Evolutionary conservation across 73 alveolate species (phyloP), one percentile per base, ranked within the genome.

Genomic region (Paramecium primaurelia): DNA sequence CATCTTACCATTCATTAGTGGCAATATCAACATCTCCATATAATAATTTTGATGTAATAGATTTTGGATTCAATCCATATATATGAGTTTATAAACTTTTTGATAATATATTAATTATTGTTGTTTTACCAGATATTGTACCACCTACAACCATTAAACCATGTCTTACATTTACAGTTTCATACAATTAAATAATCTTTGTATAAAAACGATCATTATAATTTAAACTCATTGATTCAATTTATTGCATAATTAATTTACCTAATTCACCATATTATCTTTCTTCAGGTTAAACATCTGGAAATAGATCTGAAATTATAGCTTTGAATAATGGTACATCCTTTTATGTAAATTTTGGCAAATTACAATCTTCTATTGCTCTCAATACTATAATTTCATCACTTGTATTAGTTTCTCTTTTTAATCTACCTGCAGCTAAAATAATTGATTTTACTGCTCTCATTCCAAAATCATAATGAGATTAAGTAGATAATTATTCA

Each of bases 71-170:
- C 28, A 98, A 93, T 2, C 96, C 94, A 93, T 93, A 94, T 11
- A 94, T 58, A 88, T 93, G 97, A 36, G 93, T 92, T 6, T 88
- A 92, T 30, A 59, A 44, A 42, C 89, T 92, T 44, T 86, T 51
- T 6, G 80, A 94, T 20, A 97, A 75, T 20, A 93, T 86, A 80
- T 98, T 93, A 44, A 97, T 94, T 4, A 93, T 95, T 22, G 98
- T 86, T 47, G 99, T 96, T 94, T 98, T 98, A 38, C 99, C 99
- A 69, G 99, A 95, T 71, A 98, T 95, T 1, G 99, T 96, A 4
- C 97, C 96, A 10, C 99, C 99, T 0, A 98, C 99, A 93, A 99
- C 97, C 99, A 98, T 98, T 60, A 98, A 93, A 14, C 99, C 99
- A 91, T 97, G 99, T 88, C 99, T 94, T 1, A 98, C 99, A 93